A percentile compares a stretch with the other conserved stretches of the same genome.
These are phyloP conservation scores for Viridothelium virens DNA, from an alignment of 495 filamentous ascomycete genomes.

Conservation along the genomic window DNA sequence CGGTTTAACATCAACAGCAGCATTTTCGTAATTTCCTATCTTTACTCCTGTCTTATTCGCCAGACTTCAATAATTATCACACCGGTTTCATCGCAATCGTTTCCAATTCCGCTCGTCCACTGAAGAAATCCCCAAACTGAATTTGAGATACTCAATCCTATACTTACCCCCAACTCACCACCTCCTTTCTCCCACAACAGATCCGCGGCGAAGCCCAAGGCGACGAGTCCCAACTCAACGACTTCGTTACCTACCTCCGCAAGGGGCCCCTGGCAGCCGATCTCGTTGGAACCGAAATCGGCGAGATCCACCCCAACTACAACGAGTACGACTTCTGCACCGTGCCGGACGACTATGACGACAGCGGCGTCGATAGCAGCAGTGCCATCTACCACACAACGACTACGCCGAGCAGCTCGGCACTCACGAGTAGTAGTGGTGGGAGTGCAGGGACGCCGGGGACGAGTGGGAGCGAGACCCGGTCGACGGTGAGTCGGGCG, in stretches of 20 bases:
- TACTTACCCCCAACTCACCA: neutral
- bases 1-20: too few species aligned
- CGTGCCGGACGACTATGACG: neutral
- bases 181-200: constrained; percentile 33
- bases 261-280: constrained; percentile 59
- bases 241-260: constrained; percentile 67
- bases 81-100: too few species aligned
- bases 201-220: constrained; percentile 89
- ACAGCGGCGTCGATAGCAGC: too few species aligned
- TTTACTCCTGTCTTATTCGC: too few species aligned
- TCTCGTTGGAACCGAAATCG: neutral
- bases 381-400: neutral
- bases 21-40: too few species aligned
- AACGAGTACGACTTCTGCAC: neutral
- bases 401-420: neutral
- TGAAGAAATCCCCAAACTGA: too few species aligned
- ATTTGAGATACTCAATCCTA: too few species aligned
- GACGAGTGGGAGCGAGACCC: neutral
- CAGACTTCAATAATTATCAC: too few species aligned
- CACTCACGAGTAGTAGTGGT: neutral
- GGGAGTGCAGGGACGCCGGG: too few species aligned
- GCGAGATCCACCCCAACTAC: neutral
- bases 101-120: too few species aligned
- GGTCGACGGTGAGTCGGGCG: neutral
- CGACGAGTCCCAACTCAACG: constrained; percentile 51